Evolutionary conservation across 805 yeast genomes (phyloP).

Genomic region (Suhomyces kilbournensis): DNA sequence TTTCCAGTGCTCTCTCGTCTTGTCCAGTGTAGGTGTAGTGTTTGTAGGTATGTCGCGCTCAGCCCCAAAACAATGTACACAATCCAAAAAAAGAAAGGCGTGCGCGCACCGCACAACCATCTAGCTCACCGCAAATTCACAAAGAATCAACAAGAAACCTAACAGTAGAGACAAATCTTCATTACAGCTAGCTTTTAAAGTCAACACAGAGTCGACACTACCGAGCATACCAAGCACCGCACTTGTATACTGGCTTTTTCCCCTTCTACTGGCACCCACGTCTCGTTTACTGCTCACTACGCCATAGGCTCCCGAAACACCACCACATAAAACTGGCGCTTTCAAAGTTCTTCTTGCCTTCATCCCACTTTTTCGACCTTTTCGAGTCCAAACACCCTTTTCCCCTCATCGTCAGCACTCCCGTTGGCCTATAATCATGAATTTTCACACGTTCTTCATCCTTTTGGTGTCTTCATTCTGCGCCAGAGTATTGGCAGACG

Average conservation of each 20-base stretch:
- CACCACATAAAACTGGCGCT: neutral
- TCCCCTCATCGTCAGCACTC: neutral
- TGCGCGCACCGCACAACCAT: neutral
- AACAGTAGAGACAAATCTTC: neutral
- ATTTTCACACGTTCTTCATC: neutral
- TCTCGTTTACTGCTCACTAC: neutral
- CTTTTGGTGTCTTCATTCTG: slow-evolving; percentile 2
- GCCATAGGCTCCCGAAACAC: neutral
- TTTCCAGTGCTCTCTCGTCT: too few species aligned
- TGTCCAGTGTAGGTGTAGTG: too few species aligned
- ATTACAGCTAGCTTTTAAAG: neutral
- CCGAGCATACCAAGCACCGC: neutral
- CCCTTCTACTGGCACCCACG: neutral
- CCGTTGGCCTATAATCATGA: neutral
- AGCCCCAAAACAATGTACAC: slow-evolving; percentile 1
- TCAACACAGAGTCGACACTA: neutral
- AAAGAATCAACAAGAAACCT: neutral
- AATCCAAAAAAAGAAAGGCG: neutral
- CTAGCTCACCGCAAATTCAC: neutral
- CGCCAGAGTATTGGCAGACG: slow-evolving; percentile 42
- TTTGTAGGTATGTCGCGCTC: too few species aligned
- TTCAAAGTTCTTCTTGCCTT: neutral
- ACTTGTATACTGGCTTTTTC: too few species aligned
- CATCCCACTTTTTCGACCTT: neutral
- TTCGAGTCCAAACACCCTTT: neutral